Conservation (phyloP, 345 rosid species). For the Zanthoxylum bungeanum region DNA sequence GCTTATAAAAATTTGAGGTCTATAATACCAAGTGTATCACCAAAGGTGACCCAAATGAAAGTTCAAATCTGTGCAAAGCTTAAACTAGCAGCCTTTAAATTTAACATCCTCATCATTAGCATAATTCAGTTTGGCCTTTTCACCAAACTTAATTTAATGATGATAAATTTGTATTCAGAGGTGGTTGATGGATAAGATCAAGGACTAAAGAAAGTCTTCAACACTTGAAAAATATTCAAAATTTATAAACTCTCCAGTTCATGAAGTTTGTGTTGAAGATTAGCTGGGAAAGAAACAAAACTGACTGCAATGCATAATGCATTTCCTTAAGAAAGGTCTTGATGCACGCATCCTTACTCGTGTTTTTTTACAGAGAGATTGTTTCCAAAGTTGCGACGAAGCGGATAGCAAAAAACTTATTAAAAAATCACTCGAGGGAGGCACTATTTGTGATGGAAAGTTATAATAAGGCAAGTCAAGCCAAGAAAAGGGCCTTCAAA, state of each 20-base stretch:
- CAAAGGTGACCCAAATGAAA: neutral
- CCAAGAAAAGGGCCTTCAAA: neutral
- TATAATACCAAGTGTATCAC: neutral
- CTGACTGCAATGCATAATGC: too few relatives aligned
- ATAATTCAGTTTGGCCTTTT: constrained; percentile 16
- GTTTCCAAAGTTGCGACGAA: too few relatives aligned
- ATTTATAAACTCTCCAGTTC: too few relatives aligned
- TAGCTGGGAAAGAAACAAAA: too few relatives aligned
- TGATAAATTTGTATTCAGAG: neutral
- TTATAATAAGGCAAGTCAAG: neutral
- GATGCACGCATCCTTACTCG: too few relatives aligned
- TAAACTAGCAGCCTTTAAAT: neutral
- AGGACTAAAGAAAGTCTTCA: neutral
- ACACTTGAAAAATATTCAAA: neutral
- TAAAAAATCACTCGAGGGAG: neutral
- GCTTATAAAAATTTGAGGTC: neutral
- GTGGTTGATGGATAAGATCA: constrained; percentile 13
- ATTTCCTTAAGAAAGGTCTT: too few relatives aligned
- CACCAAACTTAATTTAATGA: too few relatives aligned
- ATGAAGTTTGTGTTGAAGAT: too few relatives aligned
- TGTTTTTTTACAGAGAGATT: too few relatives aligned
- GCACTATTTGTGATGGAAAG: neutral
- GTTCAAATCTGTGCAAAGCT: neutral
- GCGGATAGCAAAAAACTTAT: too few relatives aligned
- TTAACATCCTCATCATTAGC: neutral